phyloP scores from a whole-genome alignment of 1,284 basidiomycete genomes.

The Cerioporus squamosus region DNA sequence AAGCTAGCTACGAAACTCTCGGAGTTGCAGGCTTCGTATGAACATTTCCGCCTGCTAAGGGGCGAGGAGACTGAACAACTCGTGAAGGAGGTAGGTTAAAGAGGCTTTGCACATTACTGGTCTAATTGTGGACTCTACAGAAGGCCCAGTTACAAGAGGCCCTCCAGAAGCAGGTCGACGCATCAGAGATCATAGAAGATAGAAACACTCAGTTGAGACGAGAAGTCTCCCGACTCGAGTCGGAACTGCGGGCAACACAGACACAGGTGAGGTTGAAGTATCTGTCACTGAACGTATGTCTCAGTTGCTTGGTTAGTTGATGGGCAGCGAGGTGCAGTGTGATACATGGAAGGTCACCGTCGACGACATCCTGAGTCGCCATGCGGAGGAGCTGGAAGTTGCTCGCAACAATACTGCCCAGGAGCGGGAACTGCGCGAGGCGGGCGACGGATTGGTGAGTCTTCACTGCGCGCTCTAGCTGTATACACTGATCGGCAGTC shows the following conservation, averaged over 20 bases:
- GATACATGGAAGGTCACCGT: constrained; percentile 11
- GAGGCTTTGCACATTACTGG: no score
- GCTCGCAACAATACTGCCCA: background rate
- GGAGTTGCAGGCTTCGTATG: background rate
- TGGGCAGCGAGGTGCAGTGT: constrained; percentile 10
- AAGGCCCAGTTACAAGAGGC: constrained; percentile 1
- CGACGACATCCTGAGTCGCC: constrained; percentile 11
- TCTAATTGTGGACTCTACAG: background rate
- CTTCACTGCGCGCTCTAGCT: no score
- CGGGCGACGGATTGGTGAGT: constrained; percentile 1
- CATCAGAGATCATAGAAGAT: background rate
- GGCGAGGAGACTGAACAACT: constrained; percentile 9
- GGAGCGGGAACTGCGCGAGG: background rate
- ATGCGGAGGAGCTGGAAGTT: constrained; percentile 1
- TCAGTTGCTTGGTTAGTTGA: background rate
- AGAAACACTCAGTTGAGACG: background rate
- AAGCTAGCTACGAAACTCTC: background rate
- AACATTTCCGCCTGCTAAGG: background rate
- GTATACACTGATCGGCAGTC: background rate
- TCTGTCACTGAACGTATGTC: no score
- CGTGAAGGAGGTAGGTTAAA: background rate
- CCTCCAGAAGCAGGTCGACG: background rate
- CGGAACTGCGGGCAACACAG: background rate
- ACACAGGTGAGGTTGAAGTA: constrained; percentile 4
- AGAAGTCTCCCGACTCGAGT: background rate